A percentile compares a stretch with the other conserved stretches of the same genome.
phyloP scores from a whole-genome alignment of 768 basidiomycete genomes.

The Sporobolomyces pararoseus region DNA sequence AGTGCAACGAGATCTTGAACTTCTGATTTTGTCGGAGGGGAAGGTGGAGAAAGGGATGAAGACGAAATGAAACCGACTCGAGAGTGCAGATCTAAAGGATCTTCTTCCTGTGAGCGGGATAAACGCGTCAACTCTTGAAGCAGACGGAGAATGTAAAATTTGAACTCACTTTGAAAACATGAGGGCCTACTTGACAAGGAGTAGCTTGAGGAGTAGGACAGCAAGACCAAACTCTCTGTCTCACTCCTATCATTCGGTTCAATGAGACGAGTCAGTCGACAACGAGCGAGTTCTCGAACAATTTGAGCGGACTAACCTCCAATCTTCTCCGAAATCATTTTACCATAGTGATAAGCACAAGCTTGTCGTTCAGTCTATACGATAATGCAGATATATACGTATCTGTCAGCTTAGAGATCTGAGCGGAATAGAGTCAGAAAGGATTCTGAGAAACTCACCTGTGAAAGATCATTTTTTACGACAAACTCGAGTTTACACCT shows the following conservation, averaged over 20 bases:
- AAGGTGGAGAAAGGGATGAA: constrained; percentile 30
- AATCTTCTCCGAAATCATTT: constrained; percentile 59
- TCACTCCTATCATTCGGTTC: constrained; percentile 45
- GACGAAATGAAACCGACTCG: constrained; percentile 68
- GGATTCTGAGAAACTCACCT: constrained; percentile 30
- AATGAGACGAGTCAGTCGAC: constrained; percentile 40
- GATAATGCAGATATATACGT: no score
- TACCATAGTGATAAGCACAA: constrained; percentile 83
- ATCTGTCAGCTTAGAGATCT: background rate
- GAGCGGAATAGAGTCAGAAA: background rate
- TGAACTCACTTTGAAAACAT: constrained; percentile 68
- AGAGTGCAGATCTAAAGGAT: constrained; percentile 63
- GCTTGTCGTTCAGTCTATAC: constrained; percentile 57
- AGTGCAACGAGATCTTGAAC: constrained; percentile 66
- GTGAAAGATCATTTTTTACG: constrained; percentile 57
- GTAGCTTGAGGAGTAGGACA: constrained; percentile 64
- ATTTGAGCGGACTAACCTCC: constrained; percentile 59
- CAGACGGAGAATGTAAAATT: background rate
- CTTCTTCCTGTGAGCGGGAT: constrained; percentile 55
- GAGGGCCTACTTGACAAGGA: constrained; percentile 69
- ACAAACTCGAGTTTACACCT: constrained; percentile 68
- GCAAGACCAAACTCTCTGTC: constrained; percentile 68
- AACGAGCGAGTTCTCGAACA: background rate
- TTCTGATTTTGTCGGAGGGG: constrained; percentile 53
- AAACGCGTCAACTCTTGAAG: background rate